These are phyloP conservation scores for Bipolaris gigantea DNA, from an alignment of 2,329 filamentous ascomycete species.

Conservation along the genomic window DNA sequence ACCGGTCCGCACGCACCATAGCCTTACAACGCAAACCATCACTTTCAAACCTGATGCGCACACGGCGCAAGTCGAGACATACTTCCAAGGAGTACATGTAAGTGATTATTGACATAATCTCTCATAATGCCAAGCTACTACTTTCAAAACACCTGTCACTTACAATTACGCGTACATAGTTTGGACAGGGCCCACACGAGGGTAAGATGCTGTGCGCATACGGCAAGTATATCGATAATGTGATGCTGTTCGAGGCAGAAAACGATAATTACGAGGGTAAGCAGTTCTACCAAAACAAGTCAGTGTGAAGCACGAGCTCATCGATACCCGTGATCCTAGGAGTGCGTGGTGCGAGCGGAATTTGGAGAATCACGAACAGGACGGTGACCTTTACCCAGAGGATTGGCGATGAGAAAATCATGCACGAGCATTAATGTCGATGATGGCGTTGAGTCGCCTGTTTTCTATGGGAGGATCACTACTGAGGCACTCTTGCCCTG, in stretches of 20 bases:
- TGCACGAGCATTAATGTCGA: constrained; percentile 33
- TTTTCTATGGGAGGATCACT: not conserved
- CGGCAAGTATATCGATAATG: constrained; percentile 47
- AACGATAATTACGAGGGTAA: constrained; percentile 28
- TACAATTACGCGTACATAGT: constrained; percentile 11
- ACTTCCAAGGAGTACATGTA: constrained; percentile 47
- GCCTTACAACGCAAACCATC: constrained; percentile 49
- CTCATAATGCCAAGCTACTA: not conserved
- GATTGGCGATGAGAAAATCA: constrained; percentile 41
- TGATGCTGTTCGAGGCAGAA: constrained; percentile 33
- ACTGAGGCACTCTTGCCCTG: not conserved
- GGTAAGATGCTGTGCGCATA: constrained; percentile 48
- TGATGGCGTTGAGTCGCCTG: not conserved
- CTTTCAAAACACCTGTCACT: not conserved
- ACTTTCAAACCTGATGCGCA: constrained; percentile 33
- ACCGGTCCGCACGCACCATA: constrained; percentile 48
- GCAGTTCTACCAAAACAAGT: not conserved
- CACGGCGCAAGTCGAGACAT: constrained; percentile 43
- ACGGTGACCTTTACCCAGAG: constrained; percentile 45
- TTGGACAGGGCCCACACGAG: constrained; percentile 48
- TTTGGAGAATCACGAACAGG: constrained; percentile 46
- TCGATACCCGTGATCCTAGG: not conserved
- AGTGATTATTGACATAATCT: not conserved
- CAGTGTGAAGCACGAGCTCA: not conserved
- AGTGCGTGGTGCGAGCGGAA: constrained; percentile 43